phyloP scores from a whole-genome alignment of 345 rosid species.

The Leavenworthia alabamica region DNA sequence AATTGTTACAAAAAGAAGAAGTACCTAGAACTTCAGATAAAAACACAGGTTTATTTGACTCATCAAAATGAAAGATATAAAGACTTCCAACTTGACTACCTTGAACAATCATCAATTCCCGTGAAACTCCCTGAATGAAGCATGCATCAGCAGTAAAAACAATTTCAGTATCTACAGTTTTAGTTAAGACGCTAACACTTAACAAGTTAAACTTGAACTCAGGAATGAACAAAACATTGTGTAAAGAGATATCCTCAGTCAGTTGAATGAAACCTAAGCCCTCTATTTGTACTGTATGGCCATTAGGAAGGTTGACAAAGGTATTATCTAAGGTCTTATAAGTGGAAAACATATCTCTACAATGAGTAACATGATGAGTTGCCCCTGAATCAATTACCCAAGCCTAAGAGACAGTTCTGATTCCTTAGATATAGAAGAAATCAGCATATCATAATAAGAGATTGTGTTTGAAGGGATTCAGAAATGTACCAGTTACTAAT shows the following conservation, averaged over 20 bases:
- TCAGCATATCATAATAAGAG: neutral
- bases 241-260: neutral
- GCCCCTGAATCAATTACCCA: neutral
- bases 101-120: neutral
- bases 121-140: neutral
- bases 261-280: neutral
- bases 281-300: neutral
- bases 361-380: neutral
- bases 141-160: neutral
- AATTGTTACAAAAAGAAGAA: too few species aligned
- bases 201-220: too few species aligned
- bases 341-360: fast-evolving
- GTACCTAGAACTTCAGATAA: too few species aligned
- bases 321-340: neutral
- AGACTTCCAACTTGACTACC: neutral
- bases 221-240: too few species aligned
- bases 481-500: neutral
- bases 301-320: neutral
- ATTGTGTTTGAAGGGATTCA: too few species aligned
- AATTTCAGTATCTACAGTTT: neutral
- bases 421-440: neutral
- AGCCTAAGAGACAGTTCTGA: neutral
- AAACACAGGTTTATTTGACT: too few species aligned
- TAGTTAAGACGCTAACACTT: too few species aligned
- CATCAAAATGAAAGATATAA: neutral